Conservation (phyloP, 345 rosid species). For the Orychophragmus violaceus region DNA sequence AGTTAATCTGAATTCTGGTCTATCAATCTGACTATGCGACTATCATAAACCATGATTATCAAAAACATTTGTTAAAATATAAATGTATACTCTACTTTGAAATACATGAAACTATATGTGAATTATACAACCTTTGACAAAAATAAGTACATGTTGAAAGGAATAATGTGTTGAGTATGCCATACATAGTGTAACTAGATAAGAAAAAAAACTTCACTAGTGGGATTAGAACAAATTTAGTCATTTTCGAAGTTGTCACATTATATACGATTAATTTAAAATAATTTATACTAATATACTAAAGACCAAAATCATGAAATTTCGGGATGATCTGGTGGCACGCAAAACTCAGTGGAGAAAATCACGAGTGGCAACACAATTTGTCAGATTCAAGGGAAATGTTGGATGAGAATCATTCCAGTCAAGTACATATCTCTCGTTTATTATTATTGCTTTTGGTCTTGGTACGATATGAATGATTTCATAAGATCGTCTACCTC, state of each 20-base stretch:
- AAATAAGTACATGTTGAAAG: background rate
- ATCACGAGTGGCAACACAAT: conserved; percentile 30
- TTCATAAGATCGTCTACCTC: background rate
- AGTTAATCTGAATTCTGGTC: background rate
- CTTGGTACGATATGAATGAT: background rate
- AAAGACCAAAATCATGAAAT: conserved; percentile 26
- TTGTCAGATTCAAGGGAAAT: conserved; percentile 26
- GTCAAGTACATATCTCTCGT: background rate
- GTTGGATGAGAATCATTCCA: conserved; percentile 18
- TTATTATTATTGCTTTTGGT: background rate
- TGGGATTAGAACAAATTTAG: background rate
- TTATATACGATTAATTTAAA: background rate
- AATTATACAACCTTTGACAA: background rate
- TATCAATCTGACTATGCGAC: background rate
- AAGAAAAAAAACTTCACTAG: background rate
- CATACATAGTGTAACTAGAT: background rate
- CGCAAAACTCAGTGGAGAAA: conserved; percentile 24
- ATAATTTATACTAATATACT: background rate
- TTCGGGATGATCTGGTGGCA: conserved; percentile 18
- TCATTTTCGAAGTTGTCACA: background rate
- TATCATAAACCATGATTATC: background rate
- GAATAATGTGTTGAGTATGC: background rate
- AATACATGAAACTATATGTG: background rate
- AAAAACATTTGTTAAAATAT: background rate
- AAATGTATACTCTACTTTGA: background rate